A percentile compares a stretch with the other conserved stretches of the same genome.
These are phyloP conservation scores for Penicillium salamii DNA, from an alignment of 495 filamentous ascomycete genomes.

Conservation along the genomic window DNA sequence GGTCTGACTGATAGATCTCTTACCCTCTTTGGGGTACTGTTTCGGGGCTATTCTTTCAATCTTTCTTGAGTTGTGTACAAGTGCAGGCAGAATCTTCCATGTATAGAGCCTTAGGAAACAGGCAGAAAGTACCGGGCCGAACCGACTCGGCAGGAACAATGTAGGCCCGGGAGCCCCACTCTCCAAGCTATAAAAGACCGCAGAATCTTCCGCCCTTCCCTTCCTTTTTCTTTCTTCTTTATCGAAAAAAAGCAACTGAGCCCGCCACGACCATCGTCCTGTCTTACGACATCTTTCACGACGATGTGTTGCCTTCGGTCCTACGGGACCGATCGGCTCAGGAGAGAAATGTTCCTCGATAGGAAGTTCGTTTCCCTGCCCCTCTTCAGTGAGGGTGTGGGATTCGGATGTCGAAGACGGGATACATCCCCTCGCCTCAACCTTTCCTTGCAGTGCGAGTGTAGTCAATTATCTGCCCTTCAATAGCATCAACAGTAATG, in stretches of 20 bases:
- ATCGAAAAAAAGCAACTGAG: slow-evolving; percentile 58
- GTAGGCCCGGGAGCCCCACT: slow-evolving; percentile 26
- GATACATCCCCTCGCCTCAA: slow-evolving; percentile 44
- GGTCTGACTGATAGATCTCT: too few relatives aligned
- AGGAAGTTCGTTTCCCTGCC: slow-evolving; percentile 64
- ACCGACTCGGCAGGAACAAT: slow-evolving; percentile 14
- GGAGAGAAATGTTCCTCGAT: slow-evolving; percentile 59
- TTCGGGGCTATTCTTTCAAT: too few relatives aligned
- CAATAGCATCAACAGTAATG: not conserved
- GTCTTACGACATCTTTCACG: slow-evolving; percentile 41
- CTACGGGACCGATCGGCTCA: slow-evolving; percentile 49
- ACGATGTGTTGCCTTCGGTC: slow-evolving; percentile 62
- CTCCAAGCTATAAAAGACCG: slow-evolving; percentile 24
- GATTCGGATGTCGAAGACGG: slow-evolving; percentile 65
- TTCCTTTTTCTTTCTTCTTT: slow-evolving; percentile 43
- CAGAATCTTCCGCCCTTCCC: slow-evolving; percentile 19
- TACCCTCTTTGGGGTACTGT: not conserved
- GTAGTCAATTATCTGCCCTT: not conserved
- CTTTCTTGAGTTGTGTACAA: not conserved
- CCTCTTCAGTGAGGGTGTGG: slow-evolving; percentile 65
- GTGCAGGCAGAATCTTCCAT: not conserved
- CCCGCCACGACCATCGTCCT: slow-evolving; percentile 64
- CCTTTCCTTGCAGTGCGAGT: not conserved
- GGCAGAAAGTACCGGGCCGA: not conserved
- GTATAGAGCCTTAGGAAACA: not conserved